Percentiles rank a stretch among this genome's conserved stretches.
Evolutionary conservation across 208 protist genomes (phyloP).

Genomic region (Acanthamoeba rhysodes): DNA sequence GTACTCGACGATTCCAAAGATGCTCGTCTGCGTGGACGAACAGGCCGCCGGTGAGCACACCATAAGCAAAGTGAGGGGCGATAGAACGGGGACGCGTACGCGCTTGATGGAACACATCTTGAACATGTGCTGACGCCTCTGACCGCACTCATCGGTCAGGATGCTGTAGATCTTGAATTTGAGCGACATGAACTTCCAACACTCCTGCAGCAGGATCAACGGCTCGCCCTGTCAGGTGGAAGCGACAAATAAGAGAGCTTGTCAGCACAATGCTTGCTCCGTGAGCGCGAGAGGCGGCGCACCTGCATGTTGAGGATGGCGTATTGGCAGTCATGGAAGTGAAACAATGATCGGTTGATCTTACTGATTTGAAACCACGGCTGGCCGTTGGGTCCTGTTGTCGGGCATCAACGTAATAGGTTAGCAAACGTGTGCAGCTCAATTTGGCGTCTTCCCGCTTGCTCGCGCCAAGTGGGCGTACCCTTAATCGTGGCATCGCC

Average conservation of each 20-base stretch:
- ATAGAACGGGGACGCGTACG: background rate
- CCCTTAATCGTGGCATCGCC: slow-evolving; percentile 54
- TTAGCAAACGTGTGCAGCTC: background rate
- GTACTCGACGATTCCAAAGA: slow-evolving; percentile 43
- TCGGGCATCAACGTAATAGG: background rate
- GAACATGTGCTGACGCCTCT: slow-evolving; percentile 18
- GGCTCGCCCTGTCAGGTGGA: slow-evolving; percentile 35
- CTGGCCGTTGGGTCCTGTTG: slow-evolving; percentile 21
- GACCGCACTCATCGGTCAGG: background rate
- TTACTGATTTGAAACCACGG: slow-evolving; percentile 36
- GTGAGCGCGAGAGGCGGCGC: background rate
- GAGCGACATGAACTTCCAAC: slow-evolving; percentile 30
- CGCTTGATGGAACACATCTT: slow-evolving; percentile 70
- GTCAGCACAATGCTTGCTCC: background rate
- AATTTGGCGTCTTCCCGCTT: background rate
- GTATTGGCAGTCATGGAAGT: slow-evolving; percentile 53
- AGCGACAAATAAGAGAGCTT: background rate
- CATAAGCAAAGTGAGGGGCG: background rate
- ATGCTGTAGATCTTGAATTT: slow-evolving; percentile 70
- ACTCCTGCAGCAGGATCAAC: slow-evolving; percentile 50
- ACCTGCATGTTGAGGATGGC: slow-evolving; percentile 62
- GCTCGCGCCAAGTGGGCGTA: background rate
- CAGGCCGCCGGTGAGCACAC: background rate
- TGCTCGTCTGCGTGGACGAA: background rate
- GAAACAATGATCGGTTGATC: background rate